Evolutionary conservation across 2,329 filamentous ascomycete species (phyloP), one percentile per base, ranked within the genome.

Genomic region (Talaromyces sp.): DNA sequence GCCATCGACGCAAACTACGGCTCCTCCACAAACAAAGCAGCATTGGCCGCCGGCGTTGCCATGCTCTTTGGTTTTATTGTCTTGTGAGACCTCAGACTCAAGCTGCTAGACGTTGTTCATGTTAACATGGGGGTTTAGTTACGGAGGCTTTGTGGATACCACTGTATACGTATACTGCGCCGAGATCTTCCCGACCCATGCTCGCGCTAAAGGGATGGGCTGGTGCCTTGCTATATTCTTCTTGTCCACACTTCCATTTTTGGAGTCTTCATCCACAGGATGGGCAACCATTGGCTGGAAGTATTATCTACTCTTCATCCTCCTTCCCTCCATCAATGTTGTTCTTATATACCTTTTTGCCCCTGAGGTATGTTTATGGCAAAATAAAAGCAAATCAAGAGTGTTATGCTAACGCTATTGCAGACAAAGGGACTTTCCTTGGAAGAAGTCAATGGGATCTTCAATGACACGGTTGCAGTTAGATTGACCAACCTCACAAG

Each of bases 1-100:
- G 63, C 63, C n/a, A 16, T 67, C 24, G 41, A 24, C 33, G 60
- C 48, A 19, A 13, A 41, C 13, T 67, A 65, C 33, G 60, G 58
- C 19, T 59, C 59, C 2, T 63, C 58, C 9, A 39, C 43, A 13
- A 65, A 67, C 31, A 16, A 64, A n/a, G 41, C 50, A 8, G 66
- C 60, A 16, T 43, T 67, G 6, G 59, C 64, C 27, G 64, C 62
- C 11, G 66, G 61, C 5, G 61, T 67, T 37, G 64, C 64, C 24
- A 64, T 67, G 31, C 52, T 66, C 9, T 68, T 68, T 43, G 52
- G 64, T 22, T 65, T 35, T 54, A 50, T 61, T 24, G 27, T 45
- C 11, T 61, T 61, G 59, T 61, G 16, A 39, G 59, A 50, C 45
- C 22, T 52, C 22, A 2, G 11, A 35, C 33, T 35, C 33, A 35